Evolutionary conservation across 495 filamentous ascomycete species (phyloP), one percentile per base, ranked within the genome.

Genomic region (Tuber umbilicatum): DNA sequence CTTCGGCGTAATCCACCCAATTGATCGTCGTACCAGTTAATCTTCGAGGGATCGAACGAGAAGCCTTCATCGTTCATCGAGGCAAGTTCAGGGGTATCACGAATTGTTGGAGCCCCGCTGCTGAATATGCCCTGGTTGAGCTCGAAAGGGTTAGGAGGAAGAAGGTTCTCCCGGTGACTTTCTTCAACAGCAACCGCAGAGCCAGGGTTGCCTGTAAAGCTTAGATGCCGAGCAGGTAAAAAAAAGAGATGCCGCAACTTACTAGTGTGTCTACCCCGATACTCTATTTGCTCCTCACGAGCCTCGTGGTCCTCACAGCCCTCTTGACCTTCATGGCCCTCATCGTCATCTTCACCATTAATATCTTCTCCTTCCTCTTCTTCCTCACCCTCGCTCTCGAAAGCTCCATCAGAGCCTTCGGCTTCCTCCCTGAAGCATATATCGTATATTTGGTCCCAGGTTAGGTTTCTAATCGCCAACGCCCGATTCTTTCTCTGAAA

Each of bases 341-440:
- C 55, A 27, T 31, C n/a, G 1, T 64, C 55, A 5, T 64, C 55
- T 64, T n/a, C n/a, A 31, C 17, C 23, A 27, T 3, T 1, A 55
- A 10, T 9, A 12, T 27, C 55, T 35, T 64, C 55, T n/a, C 1
- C 43, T 27, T 27, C 21, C 38, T 38, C 39, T 9, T 27, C 67
- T 38, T 23, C 6, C 10, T 31, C 39, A 19, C 7, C 68, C n/a
- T 38, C 69, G 35, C n/a, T 27, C 21, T 31, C 69, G 17, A 60
- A 27, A 31, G 6, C 21, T 37, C 35, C 41, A 37, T 23, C 17
- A 14, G 10, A 9, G 50, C n/a, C 35, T 19, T 27, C 27, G 6
- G 39, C 12, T 5, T 60, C 55, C 6, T 14, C 41, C 23, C 71
- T 41, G 55, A 40, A 50, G 42, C 74, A 75, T 37, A 75, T 75